A percentile compares a stretch with the other conserved stretches of the same genome.
Evolutionary conservation across 2,329 filamentous ascomycete genomes (phyloP).

Genomic region (Hymenoscyphus fructigenus): DNA sequence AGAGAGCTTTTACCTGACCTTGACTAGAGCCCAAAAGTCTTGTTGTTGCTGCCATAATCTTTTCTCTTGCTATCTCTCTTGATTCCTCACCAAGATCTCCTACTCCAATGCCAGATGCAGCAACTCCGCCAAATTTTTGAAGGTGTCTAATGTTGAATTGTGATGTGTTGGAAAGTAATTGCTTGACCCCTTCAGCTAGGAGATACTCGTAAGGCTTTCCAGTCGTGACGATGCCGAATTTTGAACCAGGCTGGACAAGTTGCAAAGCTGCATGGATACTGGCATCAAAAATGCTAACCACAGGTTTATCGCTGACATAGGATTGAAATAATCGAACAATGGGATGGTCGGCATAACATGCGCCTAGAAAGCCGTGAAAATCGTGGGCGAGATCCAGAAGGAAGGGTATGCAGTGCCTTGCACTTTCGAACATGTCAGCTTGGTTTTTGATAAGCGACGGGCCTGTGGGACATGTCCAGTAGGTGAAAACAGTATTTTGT

Average conservation of each 20-base stretch:
- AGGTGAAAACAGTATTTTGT: neutral
- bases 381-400: neutral
- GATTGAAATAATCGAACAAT: neutral
- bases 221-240: neutral
- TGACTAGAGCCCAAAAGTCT: neutral
- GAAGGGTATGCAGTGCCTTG: neutral
- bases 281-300: neutral
- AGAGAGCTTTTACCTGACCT: neutral
- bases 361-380: neutral
- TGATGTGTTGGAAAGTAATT: neutral
- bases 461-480: neutral
- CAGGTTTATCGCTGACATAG: neutral
- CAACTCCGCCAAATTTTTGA: neutral
- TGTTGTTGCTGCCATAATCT: neutral
- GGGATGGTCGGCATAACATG: neutral
- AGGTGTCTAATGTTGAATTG: neutral
- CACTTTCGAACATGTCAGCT: constrained; percentile 1
- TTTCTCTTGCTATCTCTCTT: neutral
- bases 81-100: neutral
- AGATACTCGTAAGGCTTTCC: neutral
- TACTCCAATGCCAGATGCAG: neutral
- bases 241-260: neutral
- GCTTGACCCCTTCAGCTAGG: neutral
- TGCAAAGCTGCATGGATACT: constrained; percentile 1
- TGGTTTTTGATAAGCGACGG: neutral